phyloP scores from a whole-genome alignment of 2,329 filamentous ascomycete species.

The Aspergillus jensenii region DNA sequence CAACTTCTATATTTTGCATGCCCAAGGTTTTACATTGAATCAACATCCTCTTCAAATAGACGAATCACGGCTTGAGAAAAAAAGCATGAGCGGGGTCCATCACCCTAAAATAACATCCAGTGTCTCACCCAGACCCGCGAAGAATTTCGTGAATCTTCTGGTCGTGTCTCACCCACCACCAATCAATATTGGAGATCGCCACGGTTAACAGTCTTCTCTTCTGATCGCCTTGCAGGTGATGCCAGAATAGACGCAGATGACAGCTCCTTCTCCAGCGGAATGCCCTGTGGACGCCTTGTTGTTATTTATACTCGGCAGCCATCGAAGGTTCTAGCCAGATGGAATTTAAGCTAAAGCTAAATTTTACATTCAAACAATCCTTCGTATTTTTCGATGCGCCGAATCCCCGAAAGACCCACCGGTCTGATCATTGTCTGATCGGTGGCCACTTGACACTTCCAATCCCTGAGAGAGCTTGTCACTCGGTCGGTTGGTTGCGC shows the following conservation, averaged over 20 bases:
- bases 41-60: neutral
- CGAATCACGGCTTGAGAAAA: slow-evolving; percentile 13
- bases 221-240: neutral
- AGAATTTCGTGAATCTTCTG: neutral
- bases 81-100: neutral
- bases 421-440: neutral
- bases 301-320: slow-evolving; percentile 15
- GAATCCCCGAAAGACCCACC: neutral
- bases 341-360: neutral
- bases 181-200: slow-evolving; percentile 10
- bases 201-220: neutral
- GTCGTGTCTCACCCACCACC: slow-evolving; percentile 13
- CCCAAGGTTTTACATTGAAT: neutral
- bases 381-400: neutral
- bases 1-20: neutral
- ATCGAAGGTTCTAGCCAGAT: slow-evolving; percentile 2
- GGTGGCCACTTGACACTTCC: neutral
- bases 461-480: neutral
- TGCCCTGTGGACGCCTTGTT: slow-evolving; percentile 8
- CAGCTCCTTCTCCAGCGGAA: neutral
- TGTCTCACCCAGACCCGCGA: slow-evolving; percentile 19
- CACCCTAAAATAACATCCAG: slow-evolving; percentile 23
- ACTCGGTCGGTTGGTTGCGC: neutral
- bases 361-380: neutral
- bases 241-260: slow-evolving; percentile 1